Percentiles rank a stretch among this genome's conserved stretches.
These are phyloP conservation scores for Amborella trichopoda DNA, from an alignment of 164 flowering plant species.

Conservation along the genomic window DNA sequence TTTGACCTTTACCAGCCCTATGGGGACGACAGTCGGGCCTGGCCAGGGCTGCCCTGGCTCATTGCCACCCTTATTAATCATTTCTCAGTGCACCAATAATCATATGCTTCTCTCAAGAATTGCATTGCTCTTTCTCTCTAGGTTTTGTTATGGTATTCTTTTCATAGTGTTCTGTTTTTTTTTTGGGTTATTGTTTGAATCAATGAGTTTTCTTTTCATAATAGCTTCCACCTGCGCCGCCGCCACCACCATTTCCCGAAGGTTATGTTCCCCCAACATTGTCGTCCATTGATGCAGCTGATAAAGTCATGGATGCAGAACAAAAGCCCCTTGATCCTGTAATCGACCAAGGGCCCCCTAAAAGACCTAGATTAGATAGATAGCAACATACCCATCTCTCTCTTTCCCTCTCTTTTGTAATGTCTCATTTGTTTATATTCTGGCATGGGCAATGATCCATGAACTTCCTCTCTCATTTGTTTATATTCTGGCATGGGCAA, in stretches of 20 bases:
- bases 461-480: neutral
- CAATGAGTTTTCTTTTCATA: constrained; percentile 5
- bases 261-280: constrained; percentile 60
- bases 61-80: no score
- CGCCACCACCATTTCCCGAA: constrained; percentile 89
- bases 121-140: no score
- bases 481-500: no score
- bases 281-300: constrained; percentile 46
- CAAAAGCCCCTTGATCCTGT: constrained; percentile 70
- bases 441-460: neutral
- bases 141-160: no score
- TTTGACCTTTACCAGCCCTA: no score
- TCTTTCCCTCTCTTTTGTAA: neutral
- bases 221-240: constrained; percentile 88
- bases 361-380: constrained; percentile 49
- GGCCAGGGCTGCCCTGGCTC: no score
- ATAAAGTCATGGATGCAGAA: constrained; percentile 50
- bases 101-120: no score
- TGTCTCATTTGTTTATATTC: no score
- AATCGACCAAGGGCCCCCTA: constrained; percentile 75
- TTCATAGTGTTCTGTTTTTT: neutral
- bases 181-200: neutral
- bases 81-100: no score
- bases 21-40: no score
- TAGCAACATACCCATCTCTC: neutral